Conservation (phyloP, 345 rosid species). For the Aegle marmelos region DNA sequence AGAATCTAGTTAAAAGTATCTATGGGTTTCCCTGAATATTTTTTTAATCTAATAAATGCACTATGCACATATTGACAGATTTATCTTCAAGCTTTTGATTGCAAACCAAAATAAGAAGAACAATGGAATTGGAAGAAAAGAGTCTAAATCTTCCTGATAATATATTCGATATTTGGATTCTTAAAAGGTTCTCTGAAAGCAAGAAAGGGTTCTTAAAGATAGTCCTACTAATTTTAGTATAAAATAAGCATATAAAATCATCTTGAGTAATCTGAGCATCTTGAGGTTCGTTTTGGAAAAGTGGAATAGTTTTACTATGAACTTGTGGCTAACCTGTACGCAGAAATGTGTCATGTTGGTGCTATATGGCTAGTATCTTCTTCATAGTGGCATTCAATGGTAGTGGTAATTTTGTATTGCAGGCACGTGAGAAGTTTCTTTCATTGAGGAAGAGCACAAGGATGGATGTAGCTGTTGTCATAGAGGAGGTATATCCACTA, state of each 20-base stretch:
- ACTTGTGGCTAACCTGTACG: background rate
- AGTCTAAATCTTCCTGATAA: background rate
- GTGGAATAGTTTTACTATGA: constrained; percentile 1
- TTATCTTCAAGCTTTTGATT: background rate
- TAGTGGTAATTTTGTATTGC: constrained; percentile 11
- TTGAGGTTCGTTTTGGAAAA: background rate
- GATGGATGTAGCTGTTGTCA: constrained; percentile 55
- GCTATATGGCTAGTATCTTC: constrained; percentile 9
- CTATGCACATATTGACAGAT: background rate
- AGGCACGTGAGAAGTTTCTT: constrained; percentile 81
- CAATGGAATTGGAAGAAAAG: constrained; percentile 4
- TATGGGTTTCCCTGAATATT: background rate
- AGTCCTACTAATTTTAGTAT: background rate
- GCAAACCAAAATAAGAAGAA: background rate
- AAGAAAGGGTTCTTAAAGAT: background rate
- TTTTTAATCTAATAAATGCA: background rate
- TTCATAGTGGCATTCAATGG: constrained; percentile 14
- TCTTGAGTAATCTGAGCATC: background rate
- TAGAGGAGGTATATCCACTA: constrained; percentile 63
- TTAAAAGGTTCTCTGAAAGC: background rate
- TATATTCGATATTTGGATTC: background rate
- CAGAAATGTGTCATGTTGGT: background rate
- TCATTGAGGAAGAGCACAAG: constrained; percentile 77
- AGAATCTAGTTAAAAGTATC: background rate
- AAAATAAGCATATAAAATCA: background rate